Evolutionary conservation across 176 grass and related monocot genomes (phyloP), one percentile per base, ranked within the genome.

Genomic region (Thalia dealbata): DNA sequence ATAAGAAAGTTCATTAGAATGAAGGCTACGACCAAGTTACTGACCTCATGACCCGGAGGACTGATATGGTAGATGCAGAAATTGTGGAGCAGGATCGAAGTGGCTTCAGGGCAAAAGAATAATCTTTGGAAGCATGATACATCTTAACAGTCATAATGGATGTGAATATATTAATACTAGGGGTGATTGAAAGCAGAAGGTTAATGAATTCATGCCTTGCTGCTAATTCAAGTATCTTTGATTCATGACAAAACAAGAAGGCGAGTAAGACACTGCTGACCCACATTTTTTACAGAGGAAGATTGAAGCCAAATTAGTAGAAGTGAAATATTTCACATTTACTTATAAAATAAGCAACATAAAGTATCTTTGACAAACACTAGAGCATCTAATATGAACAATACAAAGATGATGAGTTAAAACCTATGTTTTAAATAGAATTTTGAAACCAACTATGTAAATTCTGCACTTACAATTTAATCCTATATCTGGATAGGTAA

Each of bases 31-130:
- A 61, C 18, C 28, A 70, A 43, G 22, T 41, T 7, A 56, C 52
- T 14, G n/a, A 78, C 66, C 66, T 78, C 76, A 46, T 71, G 76
- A 59, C 76, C 76, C 45, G 76, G 76, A 78, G 76, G 76, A 60
- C 52, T 45, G 51, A 78, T 71, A 44, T 71, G 76, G 29, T 78
- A 78, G 25, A 78, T 78, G 38, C 66, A 78, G 66, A 78, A 78
- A 38, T 71, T 70, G 30, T 71, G 76, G 44, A 78, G 76, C 35
- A 78, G 51, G 32, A 78, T 28, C 10, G 76, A 78, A 26, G 76
- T 32, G 43, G 64, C 46, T 78, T 78, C 76, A 28, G 65, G 22
- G 51, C 65, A 70, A 42, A 78, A 48, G 29, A 78, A 50, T 67
- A 78, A 61, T 78, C 76, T 52, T 78, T 70, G 76, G 52, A 78